phyloP scores from a whole-genome alignment of 495 filamentous ascomycete genomes.

The Halenospora varia region DNA sequence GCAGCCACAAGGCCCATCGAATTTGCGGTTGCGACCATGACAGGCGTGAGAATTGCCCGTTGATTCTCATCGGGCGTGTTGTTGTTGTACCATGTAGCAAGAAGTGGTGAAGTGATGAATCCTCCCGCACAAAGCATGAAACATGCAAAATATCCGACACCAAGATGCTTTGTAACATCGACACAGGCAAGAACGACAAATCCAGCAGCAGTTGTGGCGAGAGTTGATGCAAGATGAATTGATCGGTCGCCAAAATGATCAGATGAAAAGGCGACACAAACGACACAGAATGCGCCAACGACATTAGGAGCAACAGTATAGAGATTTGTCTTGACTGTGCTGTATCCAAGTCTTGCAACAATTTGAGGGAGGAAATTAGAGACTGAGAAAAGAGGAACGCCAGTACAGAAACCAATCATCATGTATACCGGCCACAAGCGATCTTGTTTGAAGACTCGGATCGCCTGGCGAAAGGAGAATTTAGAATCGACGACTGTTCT shows the following conservation, averaged over 20 bases:
- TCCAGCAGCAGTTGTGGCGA: neutral
- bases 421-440: conserved; percentile 38
- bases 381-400: conserved; percentile 69
- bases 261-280: conserved; percentile 6
- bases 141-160: conserved; percentile 13
- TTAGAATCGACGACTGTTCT: conserved; percentile 17
- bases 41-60: conserved; percentile 3
- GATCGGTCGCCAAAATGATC: conserved; percentile 4
- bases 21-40: conserved; percentile 7
- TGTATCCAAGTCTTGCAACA: conserved; percentile 55
- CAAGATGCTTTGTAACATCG: neutral
- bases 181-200: conserved; percentile 10
- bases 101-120: conserved; percentile 10
- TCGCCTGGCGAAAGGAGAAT: conserved; percentile 10
- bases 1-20: conserved; percentile 5
- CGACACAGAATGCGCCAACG: conserved; percentile 46
- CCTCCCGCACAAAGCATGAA: conserved; percentile 10
- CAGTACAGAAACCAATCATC: conserved; percentile 61
- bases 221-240: neutral
- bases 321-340: conserved; percentile 66
- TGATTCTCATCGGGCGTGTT: conserved; percentile 12
- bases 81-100: conserved; percentile 19
- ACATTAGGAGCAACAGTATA: conserved; percentile 74
- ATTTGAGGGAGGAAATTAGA: conserved; percentile 72
- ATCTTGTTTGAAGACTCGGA: conserved; percentile 9